Conservation (phyloP, 2,329 filamentous ascomycete species). For the Rutstroemia sp. region DNA sequence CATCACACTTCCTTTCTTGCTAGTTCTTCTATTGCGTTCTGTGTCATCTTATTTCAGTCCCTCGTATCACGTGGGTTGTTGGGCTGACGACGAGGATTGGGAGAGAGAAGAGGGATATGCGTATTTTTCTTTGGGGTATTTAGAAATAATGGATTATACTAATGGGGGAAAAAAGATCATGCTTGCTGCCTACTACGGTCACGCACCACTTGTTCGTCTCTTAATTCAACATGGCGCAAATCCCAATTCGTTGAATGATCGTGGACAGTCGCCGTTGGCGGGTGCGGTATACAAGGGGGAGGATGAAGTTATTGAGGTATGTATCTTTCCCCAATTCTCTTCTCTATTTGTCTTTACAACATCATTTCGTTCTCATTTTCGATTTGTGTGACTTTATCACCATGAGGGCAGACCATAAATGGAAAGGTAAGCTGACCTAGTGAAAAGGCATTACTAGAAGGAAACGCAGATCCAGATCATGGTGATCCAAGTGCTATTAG, state of each 20-base stretch:
- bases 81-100: not conserved
- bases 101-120: no score
- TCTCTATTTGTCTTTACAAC: no score
- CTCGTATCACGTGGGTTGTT: not conserved
- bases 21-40: not conserved
- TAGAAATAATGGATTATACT: not conserved
- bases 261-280: constrained; percentile 61
- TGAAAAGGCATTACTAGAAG: constrained; percentile 37
- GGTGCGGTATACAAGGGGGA: constrained; percentile 69
- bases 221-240: constrained; percentile 58
- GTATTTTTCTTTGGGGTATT: not conserved
- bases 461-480: constrained; percentile 47
- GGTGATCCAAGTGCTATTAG: constrained; percentile 43
- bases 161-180: constrained; percentile 44
- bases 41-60: no score
- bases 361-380: constrained; percentile 49
- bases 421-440: not conserved
- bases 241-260: constrained; percentile 59
- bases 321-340: constrained; percentile 5
- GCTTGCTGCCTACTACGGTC: constrained; percentile 65
- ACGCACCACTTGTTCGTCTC: constrained; percentile 51
- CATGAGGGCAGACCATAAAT: not conserved
- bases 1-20: not conserved
- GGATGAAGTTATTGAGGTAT: constrained; percentile 52
- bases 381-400: constrained; percentile 69